These are phyloP conservation scores for Eragrostis tef DNA, from an alignment of 202 grass and related monocot species.

Conservation along the genomic window DNA sequence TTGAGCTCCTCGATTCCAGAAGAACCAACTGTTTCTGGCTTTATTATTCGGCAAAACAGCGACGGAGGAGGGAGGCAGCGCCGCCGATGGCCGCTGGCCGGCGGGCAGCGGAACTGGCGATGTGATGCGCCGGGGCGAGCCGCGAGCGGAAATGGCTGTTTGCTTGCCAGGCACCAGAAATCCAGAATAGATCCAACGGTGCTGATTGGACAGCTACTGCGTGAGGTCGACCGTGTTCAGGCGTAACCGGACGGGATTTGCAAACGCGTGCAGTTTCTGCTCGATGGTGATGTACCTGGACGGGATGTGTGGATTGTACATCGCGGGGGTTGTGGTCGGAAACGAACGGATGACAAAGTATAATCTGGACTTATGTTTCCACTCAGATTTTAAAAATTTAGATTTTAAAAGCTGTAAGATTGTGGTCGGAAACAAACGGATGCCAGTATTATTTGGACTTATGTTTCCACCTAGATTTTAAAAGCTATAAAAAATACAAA, in stretches of 20 bases:
- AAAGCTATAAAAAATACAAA: too few species aligned
- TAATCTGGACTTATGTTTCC: too few species aligned
- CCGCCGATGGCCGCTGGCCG: background rate
- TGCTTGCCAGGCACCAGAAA: background rate
- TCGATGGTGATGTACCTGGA: slow-evolving; percentile 10
- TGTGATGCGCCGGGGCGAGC: background rate
- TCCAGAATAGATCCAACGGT: slow-evolving; percentile 21
- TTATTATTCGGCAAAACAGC: background rate
- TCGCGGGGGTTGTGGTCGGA: background rate
- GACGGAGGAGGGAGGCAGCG: background rate
- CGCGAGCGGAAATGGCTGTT: background rate
- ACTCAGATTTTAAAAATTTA: too few species aligned
- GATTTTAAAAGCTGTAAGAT: too few species aligned
- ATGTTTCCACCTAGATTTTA: too few species aligned
- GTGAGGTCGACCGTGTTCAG: background rate
- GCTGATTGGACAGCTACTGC: background rate
- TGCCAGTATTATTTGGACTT: too few species aligned
- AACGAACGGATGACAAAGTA: background rate
- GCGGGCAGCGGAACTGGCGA: background rate
- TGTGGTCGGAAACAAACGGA: too few species aligned
- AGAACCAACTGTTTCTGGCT: background rate
- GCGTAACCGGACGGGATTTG: slow-evolving; percentile 22
- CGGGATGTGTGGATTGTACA: background rate
- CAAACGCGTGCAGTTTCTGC: too few species aligned
- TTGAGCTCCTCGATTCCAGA: background rate